Base-by-base conservation (phyloP, 495 filamentous ascomycete genomes). In the Evernia prunastri region DNA sequence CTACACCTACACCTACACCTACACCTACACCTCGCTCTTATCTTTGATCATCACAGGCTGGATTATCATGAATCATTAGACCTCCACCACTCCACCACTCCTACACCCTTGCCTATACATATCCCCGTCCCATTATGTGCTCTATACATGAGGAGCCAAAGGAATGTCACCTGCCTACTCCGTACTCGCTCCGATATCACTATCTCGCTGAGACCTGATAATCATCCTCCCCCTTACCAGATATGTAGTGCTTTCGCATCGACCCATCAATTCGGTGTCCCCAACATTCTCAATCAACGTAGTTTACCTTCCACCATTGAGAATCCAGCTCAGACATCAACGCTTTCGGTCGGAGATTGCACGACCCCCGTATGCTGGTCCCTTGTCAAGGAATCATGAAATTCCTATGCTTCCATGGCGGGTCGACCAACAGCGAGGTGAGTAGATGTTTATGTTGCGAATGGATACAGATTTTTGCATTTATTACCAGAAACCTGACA, bases 341-440 rank as follows among this genome's bases (percentile, higher is more conserved):
- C 23, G 20, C 25, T 12, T 56, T 12, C 23, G 23, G 25, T 27
- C 10, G 23, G 23, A 20, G 8, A 56, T 56, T 27, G 36, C 10
- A 56, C 10, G 11, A 31, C 27, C 25, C 53, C 18, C 29, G 23
- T 23, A n/a, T n/a, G 6, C 53, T 56, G 17, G 17, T 56, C 53
- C 20, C 8, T 27, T 56, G 8, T 56, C 10, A 12, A 56, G 29
- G 27, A 33, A 56, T 56, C 25, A 33, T 56, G 53, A 56, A 33
- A 33, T 56, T 56, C 25, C 23, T 56, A 56, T 56, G 53, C 53
- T 56, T 56, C 29, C 53, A 56, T 31, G 53, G 53, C 13, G 53
- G 53, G 53, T 31, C 53, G 29, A 33, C 53, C 8, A 56, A 56
- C 27, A 31, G 53, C 53, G 53, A 56, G 29, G 53, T 56, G 29